These are phyloP conservation scores for Schizochytrium sp. DNA, from an alignment of 108 stramenopile genomes.

Conservation along the genomic window DNA sequence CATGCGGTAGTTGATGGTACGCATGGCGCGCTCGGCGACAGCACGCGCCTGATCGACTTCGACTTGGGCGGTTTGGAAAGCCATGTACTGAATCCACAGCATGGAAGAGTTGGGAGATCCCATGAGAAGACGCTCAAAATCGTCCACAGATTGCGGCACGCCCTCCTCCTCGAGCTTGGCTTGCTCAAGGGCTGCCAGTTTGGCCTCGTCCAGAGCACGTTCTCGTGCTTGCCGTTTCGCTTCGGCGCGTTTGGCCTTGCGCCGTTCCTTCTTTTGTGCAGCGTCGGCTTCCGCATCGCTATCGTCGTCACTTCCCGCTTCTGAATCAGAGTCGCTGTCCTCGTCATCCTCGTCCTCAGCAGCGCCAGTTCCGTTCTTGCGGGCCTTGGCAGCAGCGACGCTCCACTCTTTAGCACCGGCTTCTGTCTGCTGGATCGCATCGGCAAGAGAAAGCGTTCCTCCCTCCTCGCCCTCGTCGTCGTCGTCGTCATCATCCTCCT, in stretches of 20 bases:
- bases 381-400: background rate
- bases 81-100: slow-evolving; percentile 51
- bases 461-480: background rate
- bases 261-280: background rate
- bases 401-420: background rate
- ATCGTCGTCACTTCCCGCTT: background rate
- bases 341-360: background rate
- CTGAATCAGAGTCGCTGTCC: background rate
- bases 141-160: slow-evolving; percentile 31
- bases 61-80: slow-evolving; percentile 39
- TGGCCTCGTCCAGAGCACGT: slow-evolving; percentile 1
- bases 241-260: slow-evolving; percentile 5
- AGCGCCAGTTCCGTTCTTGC: background rate
- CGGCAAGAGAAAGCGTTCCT: background rate
- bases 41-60: slow-evolving; percentile 42
- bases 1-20: slow-evolving; percentile 43
- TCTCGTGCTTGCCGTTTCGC: background rate
- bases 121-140: slow-evolving; percentile 46
- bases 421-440: background rate
- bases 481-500: background rate
- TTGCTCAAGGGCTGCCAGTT: slow-evolving; percentile 7
- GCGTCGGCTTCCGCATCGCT: background rate
- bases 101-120: slow-evolving; percentile 41
- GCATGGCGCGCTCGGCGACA: slow-evolving; percentile 35
- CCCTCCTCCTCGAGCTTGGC: slow-evolving; percentile 14